Conservation (phyloP, 306 rosid species). For the Cucurbita argyrosperma region DNA sequence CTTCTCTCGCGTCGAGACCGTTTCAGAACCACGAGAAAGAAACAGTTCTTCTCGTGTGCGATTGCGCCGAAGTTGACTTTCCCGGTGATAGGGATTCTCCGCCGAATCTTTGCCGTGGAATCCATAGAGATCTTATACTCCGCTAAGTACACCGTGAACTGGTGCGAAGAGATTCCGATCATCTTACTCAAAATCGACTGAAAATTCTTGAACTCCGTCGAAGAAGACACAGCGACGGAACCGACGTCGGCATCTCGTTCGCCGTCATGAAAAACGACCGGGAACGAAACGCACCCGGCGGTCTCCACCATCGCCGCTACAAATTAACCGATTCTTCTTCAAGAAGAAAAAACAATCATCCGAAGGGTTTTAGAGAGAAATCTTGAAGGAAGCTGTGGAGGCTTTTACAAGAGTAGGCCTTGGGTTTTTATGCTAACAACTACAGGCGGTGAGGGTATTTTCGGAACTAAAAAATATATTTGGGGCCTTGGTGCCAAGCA, state of each 20-base stretch:
- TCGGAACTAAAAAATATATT: neutral
- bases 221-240: constrained; percentile 18
- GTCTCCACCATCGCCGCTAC: neutral
- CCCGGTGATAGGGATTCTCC: constrained; percentile 33
- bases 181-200: constrained; percentile 21
- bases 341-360: neutral
- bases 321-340: neutral
- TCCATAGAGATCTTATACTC: neutral
- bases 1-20: constrained; percentile 31
- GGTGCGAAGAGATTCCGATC: constrained; percentile 46
- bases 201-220: constrained; percentile 28
- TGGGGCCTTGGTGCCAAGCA: neutral
- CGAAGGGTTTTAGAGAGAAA: neutral
- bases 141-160: constrained; percentile 30
- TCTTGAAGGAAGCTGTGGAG: neutral
- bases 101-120: constrained; percentile 13
- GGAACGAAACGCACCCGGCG: constrained; percentile 10
- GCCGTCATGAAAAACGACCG: constrained; percentile 46
- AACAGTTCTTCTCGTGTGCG: constrained; percentile 17
- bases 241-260: constrained; percentile 31
- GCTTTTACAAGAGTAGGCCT: neutral
- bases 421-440: constrained; percentile 1
- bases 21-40: constrained; percentile 43
- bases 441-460: neutral
- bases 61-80: constrained; percentile 36